Base-by-base conservation (phyloP, 1,284 basidiomycete species). In the Neolentinus lepideus region DNA sequence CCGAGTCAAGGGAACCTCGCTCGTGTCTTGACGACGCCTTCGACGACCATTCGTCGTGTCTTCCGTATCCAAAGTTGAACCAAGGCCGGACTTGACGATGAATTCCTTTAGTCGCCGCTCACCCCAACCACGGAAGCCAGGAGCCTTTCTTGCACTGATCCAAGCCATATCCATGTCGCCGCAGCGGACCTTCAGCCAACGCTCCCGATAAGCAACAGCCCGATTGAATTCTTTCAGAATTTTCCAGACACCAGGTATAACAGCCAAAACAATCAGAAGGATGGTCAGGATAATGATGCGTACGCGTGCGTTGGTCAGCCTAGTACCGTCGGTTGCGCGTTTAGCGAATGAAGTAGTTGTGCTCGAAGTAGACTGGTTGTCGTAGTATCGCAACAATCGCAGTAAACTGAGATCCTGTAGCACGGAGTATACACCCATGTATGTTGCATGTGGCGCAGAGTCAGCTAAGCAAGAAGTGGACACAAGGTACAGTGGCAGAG, bases 201-300 rank as follows among this genome's bases (percentile, higher is more conserved):
- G 73, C 52, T 72, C 70, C 43, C 83, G 76, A 63, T 81, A 84
- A 2, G 69, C 74, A 2, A 79, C 75, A 3, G 88, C 68, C 11
- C 65, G 69, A 59, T 77, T 79, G 63, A 88, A 85, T 65, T 89
- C 83, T 58, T 73, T 74, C 47, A 88, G 62, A n/a, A 91, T 76
- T 62, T 83, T 80, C 66, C 75, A 80, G 27, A 92, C 64, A 0
- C 83, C 80, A 1, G 89, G 88, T 0, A 86, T 64, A 11, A 90
- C 67, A 2, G 78, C 82, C 11, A 90, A 64, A 2, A 80, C 73
- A 43, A 88, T 69, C 3, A 81, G 69, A 12, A 92, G 64, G 2
- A 78, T 79, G 0, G 85, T 83, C 24, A 90, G 69, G 47, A 97
- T 71, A 55, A 94, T 83, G 69, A 95, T 88, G 65, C 83, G 88